Base-by-base conservation (phyloP, 2,329 filamentous ascomycete species). In the Lasiodiplodia sp. region DNA sequence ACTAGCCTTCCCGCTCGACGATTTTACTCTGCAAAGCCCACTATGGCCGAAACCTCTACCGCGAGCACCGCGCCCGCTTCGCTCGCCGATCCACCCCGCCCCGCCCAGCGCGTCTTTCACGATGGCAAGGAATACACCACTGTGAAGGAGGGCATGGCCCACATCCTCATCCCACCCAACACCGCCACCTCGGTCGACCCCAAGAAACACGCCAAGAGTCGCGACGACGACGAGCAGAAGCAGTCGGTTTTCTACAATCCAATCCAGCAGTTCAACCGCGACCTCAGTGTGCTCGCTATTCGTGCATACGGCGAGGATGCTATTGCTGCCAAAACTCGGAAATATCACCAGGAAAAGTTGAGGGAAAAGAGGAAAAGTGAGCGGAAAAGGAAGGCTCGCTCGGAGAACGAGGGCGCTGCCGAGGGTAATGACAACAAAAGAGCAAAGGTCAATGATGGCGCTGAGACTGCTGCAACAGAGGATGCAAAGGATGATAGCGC, bases 261-360 rank as follows among this genome's bases (percentile, higher is more conserved):
- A 0, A 97, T 99, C 67, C 96, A 99, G 78, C 96, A 99, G 78
- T 99, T 98, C 85, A 99, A 99, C 80, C 91, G 96, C 57, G 96
- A 99, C 78, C 82, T 99, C 72, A 97, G 93, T 70, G 93, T 97
- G 31, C 86, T 99, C 16, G 93, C 93, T 0, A 97, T 99, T 79
- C 93, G 92, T 76, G 92, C 92, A 0, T 97, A 95, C 78, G 93
- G 92, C 1, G 89, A 96, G 73, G 89, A 93, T 75, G 75, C 80
- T 38, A 73, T 87, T 4, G 76, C 89, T 21, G 81, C 86, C 51
- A 78, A 74, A 80, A 84, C 76, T 72, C 82, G 77, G 53, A 77
- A 74, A 70, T 73, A 79, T 49, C n/a, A 63, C 1, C 56, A 53
- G 16, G 44, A 55, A 21, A 72, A 71, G 60, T 60, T 69, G 40